Conservation (phyloP, 1,284 basidiomycete genomes). For the Moniliophthora roreri region DNA sequence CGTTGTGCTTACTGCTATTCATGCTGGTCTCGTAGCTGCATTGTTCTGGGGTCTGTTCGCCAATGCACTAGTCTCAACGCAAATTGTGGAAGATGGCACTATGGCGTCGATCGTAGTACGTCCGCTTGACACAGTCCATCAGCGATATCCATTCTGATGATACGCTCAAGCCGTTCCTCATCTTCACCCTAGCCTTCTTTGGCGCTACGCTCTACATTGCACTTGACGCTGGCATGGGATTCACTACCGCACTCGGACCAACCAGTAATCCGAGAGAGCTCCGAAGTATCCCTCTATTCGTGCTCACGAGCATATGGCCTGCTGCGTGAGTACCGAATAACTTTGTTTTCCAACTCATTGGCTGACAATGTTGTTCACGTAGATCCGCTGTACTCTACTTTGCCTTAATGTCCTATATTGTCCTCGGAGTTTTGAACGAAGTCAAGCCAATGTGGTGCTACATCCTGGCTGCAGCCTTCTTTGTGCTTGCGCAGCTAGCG, state of each 20-base stretch:
- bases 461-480: constrained; percentile 62
- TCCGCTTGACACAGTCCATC: constrained; percentile 16
- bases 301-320: constrained; percentile 85
- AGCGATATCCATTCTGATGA: constrained; percentile 1
- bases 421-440: constrained; percentile 70
- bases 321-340: constrained; percentile 50
- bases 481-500: constrained; percentile 73
- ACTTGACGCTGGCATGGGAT: constrained; percentile 69
- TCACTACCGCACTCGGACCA: constrained; percentile 62
- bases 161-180: constrained; percentile 54
- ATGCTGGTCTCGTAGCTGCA: constrained; percentile 66
- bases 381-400: constrained; percentile 72
- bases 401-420: constrained; percentile 73
- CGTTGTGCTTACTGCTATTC: constrained; percentile 73
- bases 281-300: constrained; percentile 69
- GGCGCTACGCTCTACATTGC: constrained; percentile 74
- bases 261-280: constrained; percentile 56
- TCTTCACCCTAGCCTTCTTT: constrained; percentile 65
- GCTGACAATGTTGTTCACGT: constrained; percentile 1
- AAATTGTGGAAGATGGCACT: constrained; percentile 83
- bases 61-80: constrained; percentile 80
- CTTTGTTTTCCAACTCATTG: background rate
- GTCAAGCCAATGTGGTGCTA: constrained; percentile 72
- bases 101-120: constrained; percentile 66
- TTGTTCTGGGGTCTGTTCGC: constrained; percentile 78